Base-by-base conservation (phyloP, 2,329 filamentous ascomycete genomes). In the Grosmannia penicillata region DNA sequence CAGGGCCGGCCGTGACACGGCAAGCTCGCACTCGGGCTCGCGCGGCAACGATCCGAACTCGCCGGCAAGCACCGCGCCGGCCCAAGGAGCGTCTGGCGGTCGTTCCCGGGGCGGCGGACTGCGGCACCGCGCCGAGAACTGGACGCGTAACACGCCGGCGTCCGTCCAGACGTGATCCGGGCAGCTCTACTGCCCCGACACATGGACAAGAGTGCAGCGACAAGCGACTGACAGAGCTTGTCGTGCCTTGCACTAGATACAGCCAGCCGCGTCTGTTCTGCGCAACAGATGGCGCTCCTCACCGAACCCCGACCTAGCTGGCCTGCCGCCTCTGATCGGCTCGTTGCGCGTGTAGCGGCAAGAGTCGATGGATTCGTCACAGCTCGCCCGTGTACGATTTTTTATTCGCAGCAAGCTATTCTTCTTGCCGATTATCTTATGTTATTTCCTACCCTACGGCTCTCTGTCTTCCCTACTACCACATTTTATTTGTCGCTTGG, bases 81-180 rank as follows among this genome's bases (percentile, higher is more conserved):
- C 25, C n/a, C 37, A 42, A 17, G 37, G 41, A 9, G 30, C 30
- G 11, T 32, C 44, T 15, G 27, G 38, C 7, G 42, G 44, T 18
- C 42, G 44, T 31, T 33, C 33, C 4, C 44, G 44, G 5, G 41
- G 31, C 15, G 35, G 37, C 8, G 35, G 42, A 8, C 19, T 41
- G 25, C 40, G 40, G 7, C 43, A 45, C 29, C 43, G 43, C 8
- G 40, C 43, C 3, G 43, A 42, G 23, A 40, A 44, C 38, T 46
- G 44, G 44, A 41, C 42, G 6, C 33, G 42, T 2, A 39, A 33
- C 36, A 9, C 37, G 8, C 23, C 40, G 11, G 37, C 43, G 14
- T 26, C 43, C 5, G 40, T 43, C 6, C 40, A 45, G 36, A 39
- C 40, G 8, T 40, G 30, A 32, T 23, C n/a, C 28, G 9, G 15